Evolutionary conservation across 371 early-diverging fungal species (phyloP).

Genomic region (Zychaea mexicana): DNA sequence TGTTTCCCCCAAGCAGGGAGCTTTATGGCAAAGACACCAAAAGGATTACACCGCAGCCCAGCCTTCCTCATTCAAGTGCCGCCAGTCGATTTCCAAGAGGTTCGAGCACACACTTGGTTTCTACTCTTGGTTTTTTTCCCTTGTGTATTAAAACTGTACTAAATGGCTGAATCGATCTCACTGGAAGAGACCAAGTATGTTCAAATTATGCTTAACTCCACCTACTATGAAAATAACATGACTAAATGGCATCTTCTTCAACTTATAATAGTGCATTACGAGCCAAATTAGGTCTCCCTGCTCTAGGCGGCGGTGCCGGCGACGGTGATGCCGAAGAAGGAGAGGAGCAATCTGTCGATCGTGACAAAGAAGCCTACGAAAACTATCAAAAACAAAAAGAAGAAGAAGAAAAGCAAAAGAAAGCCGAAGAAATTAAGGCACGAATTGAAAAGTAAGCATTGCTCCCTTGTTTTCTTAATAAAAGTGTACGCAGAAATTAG

Average conservation of each 20-base stretch:
- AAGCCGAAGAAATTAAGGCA: slow-evolving; percentile 50
- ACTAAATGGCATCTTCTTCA: neutral
- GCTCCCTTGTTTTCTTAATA: too few relatives aligned
- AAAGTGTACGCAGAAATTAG: too few relatives aligned
- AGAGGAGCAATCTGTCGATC: slow-evolving; percentile 39
- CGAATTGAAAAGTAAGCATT: slow-evolving; percentile 58
- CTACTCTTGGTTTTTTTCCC: neutral
- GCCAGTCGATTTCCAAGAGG: too few relatives aligned
- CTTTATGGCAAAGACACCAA: too few relatives aligned
- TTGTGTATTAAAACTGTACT: neutral
- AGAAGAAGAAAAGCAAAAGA: slow-evolving; percentile 47
- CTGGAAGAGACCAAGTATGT: slow-evolving; percentile 70
- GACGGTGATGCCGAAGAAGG: slow-evolving; percentile 25
- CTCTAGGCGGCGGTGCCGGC: slow-evolving; percentile 42
- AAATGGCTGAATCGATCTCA: slow-evolving; percentile 52
- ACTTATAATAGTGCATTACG: slow-evolving; percentile 58
- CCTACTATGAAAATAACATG: neutral
- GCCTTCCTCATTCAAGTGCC: neutral
- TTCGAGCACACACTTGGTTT: too few relatives aligned
- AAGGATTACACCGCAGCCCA: too few relatives aligned
- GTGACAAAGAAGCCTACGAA: slow-evolving; percentile 60
- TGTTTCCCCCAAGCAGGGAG: too few relatives aligned
- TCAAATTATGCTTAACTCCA: neutral
- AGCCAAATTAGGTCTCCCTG: slow-evolving; percentile 71
- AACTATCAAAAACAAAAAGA: slow-evolving; percentile 62